Conservation (phyloP, 2,329 filamentous ascomycete genomes). For the Shiraia sp. region DNA sequence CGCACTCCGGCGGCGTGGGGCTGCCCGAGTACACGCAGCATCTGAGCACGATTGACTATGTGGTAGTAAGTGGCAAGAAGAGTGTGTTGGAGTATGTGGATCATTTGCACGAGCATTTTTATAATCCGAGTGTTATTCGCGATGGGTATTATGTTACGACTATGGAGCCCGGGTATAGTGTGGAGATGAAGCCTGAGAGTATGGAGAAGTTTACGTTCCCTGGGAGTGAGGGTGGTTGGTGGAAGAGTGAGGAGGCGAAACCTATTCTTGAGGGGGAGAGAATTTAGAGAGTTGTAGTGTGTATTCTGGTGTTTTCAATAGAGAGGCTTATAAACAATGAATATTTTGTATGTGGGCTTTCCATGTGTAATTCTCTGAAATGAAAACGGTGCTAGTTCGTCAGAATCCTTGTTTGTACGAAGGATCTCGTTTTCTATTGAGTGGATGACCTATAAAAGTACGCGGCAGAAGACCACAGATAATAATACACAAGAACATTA, state of each 20-base stretch:
- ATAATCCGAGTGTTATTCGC: slow-evolving; percentile 77
- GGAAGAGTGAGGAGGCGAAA: slow-evolving; percentile 79
- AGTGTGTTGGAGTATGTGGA: slow-evolving; percentile 90
- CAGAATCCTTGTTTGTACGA: too few species aligned
- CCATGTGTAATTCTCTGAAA: too few species aligned
- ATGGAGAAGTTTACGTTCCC: slow-evolving; percentile 82
- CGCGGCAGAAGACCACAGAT: too few species aligned
- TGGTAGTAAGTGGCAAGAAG: slow-evolving; percentile 79
- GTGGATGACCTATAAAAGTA: too few species aligned
- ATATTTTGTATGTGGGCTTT: too few species aligned
- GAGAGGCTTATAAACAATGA: neutral
- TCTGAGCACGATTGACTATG: slow-evolving; percentile 89
- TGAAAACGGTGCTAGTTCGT: too few species aligned
- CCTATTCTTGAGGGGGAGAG: slow-evolving; percentile 66
- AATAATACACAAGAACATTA: too few species aligned
- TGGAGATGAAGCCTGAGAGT: slow-evolving; percentile 89
- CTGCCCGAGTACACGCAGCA: slow-evolving; percentile 94
- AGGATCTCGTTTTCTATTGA: too few species aligned
- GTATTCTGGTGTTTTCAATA: neutral
- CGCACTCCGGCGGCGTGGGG: slow-evolving; percentile 86
- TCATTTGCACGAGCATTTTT: slow-evolving; percentile 90
- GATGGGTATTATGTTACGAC: slow-evolving; percentile 90
- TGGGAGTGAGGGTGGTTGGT: slow-evolving; percentile 80
- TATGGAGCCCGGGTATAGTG: slow-evolving; percentile 80
- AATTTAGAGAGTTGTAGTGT: slow-evolving; percentile 33